These are phyloP conservation scores for Nannizzia gypsea DNA, from an alignment of 2,329 filamentous ascomycete species.

Conservation along the genomic window DNA sequence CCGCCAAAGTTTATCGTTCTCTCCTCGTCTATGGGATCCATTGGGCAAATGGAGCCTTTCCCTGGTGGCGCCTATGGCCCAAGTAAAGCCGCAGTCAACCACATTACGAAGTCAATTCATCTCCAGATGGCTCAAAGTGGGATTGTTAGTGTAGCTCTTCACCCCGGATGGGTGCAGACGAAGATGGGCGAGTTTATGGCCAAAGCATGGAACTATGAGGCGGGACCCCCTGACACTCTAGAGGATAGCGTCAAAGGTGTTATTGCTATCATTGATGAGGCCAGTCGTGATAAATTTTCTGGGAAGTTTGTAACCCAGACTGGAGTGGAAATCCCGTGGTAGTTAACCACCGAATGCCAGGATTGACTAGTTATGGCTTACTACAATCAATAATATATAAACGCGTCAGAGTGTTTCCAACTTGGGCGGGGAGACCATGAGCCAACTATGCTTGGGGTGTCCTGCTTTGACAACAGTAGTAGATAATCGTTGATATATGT, in stretches of 20 bases:
- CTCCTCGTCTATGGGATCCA: slow-evolving; percentile 18
- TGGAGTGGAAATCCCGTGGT: slow-evolving; percentile 20
- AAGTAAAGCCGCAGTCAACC: slow-evolving; percentile 18
- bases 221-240: slow-evolving; percentile 20
- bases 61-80: slow-evolving; percentile 18
- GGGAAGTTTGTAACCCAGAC: slow-evolving; percentile 27
- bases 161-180: slow-evolving; percentile 31
- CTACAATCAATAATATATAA: too few species aligned
- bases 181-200: slow-evolving; percentile 22
- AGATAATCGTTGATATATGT: too few species aligned
- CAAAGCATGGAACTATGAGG: slow-evolving; percentile 22
- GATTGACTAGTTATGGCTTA: too few species aligned
- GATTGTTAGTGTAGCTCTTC: slow-evolving; percentile 18
- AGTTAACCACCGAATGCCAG: not conserved
- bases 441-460: too few species aligned
- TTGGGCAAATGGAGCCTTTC: slow-evolving; percentile 15
- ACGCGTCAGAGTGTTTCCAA: too few species aligned
- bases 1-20: slow-evolving; percentile 16
- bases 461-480: too few species aligned
- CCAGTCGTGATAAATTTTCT: slow-evolving; percentile 23
- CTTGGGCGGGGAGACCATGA: too few species aligned
- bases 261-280: slow-evolving; percentile 28
- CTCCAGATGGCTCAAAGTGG: slow-evolving; percentile 18
- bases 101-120: slow-evolving; percentile 16
- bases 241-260: slow-evolving; percentile 26